Base-by-base conservation (phyloP, 2,329 filamentous ascomycete genomes). In the Magnaporthales sp. region DNA sequence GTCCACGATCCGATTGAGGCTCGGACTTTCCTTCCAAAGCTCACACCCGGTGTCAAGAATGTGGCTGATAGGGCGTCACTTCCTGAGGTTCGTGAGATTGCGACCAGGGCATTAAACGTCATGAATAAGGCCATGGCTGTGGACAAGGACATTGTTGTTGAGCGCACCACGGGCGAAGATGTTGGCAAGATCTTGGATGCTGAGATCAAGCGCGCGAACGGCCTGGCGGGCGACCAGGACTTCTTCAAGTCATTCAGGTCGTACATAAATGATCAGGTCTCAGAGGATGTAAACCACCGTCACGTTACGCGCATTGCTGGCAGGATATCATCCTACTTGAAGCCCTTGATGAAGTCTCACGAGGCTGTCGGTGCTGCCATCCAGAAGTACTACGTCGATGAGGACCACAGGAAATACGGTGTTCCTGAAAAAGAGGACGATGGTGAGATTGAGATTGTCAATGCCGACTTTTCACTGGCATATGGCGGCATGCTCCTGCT, bases 401-500 rank as follows among this genome's bases (percentile, higher is more conserved):
- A 97, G 78, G 94, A 98, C 71, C 83, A 92, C 74, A 91, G 92
- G 77, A 95, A 92, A 75, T 96, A 88, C 73, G 94, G 93, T 70
- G 87, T 90, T 66, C 91, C 93, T 2, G 84, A 91, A 70, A 91
- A 93, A 77, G 92, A 95, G 69, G 92, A 97, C 68, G 92, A 96
- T 68, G 93, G 93, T 68, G 95, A 99, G 80, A 84, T 90, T 26
- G 95, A 98, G 79, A 97, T 99, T 75, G 95, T 99, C 76, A 98
- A 99, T 74, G 94, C 95, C 62, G 91, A 95, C 75, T 99, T 99
- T 82, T 99, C 95, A 24, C 86, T 99, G 27, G 95, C 93, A 63
- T 99, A 99, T 74, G 95, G 95, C 76, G 95, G 95, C 74, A 98
- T 97, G 93, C 87, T 99, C 71, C 83, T 99, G 69, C 86, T 99